Base-by-base conservation (phyloP, 2,329 filamentous ascomycete genomes). In the Aspergillus oerlinghausenensis region DNA sequence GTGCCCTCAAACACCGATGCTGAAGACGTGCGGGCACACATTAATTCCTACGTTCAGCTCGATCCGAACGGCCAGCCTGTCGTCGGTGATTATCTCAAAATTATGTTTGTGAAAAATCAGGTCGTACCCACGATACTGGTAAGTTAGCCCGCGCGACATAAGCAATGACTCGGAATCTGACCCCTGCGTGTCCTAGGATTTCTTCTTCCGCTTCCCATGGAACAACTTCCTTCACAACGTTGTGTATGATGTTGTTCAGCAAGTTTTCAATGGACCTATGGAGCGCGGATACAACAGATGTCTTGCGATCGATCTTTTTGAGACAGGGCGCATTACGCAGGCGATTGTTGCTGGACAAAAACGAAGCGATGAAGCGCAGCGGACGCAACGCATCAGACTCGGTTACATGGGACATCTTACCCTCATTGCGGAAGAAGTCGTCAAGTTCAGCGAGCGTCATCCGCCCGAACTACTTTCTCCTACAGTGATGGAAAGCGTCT, bases 191-290 rank as follows among this genome's bases (percentile, higher is more conserved):
- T 29, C 56, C 10, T 62, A 95, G 91, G 90, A 92, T 56, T 97
- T 97, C 79, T 99, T 99, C 77, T 99, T 99, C 79, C 86, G 88
- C 58, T 99, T 97, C 69, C 93, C 94, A 1, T 99, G 94, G 94
- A 99, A 99, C 75, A 99, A 99, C 73, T 99, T 99, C 70, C 82
- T 99, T 48, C 94, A 99, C 76, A 99, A 99, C 69, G 94, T 99
- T 47, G 94, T 99, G 50, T 99, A 99, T 71, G 94, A 99, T 73
- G 92, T 99, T 68, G 90, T 99, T 47, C 94, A 99, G 73, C 94
- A 99, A 78, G 94, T 99, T 1, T 97, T 99, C 75, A 99, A 99
- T 70, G 94, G 94, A 8, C 92, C 92, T 0, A 96, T 99, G 89
- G 93, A 97, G 65, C 88, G 92, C 58, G 92, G 94, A 28, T 97